A percentile compares a stretch with the other conserved stretches of the same genome.
phyloP scores from a whole-genome alignment of 805 yeast species.

The Priceomyces castillae region DNA sequence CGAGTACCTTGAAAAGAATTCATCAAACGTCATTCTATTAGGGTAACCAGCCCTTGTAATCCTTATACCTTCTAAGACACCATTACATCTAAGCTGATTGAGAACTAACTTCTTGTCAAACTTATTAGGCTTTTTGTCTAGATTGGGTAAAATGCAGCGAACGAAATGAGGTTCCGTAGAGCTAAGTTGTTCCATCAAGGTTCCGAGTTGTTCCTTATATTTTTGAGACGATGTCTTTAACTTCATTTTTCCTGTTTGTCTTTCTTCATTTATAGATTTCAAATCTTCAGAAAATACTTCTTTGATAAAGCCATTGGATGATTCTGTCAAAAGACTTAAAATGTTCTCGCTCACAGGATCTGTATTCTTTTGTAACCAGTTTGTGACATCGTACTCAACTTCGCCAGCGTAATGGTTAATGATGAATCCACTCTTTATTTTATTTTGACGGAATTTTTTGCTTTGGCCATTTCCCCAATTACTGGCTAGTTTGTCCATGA shows the following conservation, averaged over 20 bases:
- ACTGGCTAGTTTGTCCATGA: constrained; percentile 71
- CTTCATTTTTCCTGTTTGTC: constrained; percentile 35
- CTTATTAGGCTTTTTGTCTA: constrained; percentile 61
- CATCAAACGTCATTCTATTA: constrained; percentile 79
- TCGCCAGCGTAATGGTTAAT: constrained; percentile 93
- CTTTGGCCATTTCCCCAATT: constrained; percentile 54
- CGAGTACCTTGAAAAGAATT: constrained; percentile 72
- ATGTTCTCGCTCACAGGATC: constrained; percentile 87
- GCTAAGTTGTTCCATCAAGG: constrained; percentile 67
- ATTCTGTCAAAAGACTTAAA: constrained; percentile 54
- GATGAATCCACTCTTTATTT: constrained; percentile 72
- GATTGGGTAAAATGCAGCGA: constrained; percentile 91
- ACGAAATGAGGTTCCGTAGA: constrained; percentile 95
- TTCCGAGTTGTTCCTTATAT: constrained; percentile 79
- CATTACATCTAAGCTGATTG: constrained; percentile 91
- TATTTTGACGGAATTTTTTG: constrained; percentile 65
- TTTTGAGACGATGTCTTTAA: constrained; percentile 74
- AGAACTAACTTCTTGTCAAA: constrained; percentile 77
- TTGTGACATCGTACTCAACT: constrained; percentile 89
- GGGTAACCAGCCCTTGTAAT: constrained; percentile 98
- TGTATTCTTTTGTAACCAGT: constrained; percentile 92
- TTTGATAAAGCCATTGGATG: constrained; percentile 55
- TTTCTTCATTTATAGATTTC: constrained; percentile 11
- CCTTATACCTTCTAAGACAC: constrained; percentile 96
- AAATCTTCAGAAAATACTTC: constrained; percentile 48